Conservation (phyloP, 192 early-diverging fungal species). For the Umbelopsis vinacea region DNA sequence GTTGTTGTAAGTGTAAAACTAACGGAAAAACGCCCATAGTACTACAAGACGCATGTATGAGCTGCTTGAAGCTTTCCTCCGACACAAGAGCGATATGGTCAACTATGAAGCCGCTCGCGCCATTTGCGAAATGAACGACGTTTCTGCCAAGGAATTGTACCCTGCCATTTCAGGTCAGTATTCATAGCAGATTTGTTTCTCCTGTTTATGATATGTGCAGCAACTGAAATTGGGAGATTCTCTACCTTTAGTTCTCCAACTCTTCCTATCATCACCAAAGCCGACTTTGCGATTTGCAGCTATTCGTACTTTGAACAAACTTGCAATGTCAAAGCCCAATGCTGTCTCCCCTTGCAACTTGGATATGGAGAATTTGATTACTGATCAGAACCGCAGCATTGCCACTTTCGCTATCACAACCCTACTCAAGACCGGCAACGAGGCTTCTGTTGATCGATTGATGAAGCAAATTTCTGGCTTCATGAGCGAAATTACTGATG, state of each 20-base stretch:
- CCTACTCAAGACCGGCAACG: constrained; percentile 97
- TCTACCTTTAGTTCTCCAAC: constrained; percentile 72
- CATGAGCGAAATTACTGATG: constrained; percentile 98
- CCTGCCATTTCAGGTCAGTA: constrained; percentile 84
- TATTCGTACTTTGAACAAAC: constrained; percentile 93
- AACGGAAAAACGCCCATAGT: constrained; percentile 26
- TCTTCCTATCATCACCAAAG: constrained; percentile 93
- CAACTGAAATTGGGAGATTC: not conserved
- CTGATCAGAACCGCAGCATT: constrained; percentile 94
- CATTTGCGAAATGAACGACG: constrained; percentile 89
- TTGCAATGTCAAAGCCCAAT: constrained; percentile 88
- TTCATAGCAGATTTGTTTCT: not conserved
- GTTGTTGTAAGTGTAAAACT: not conserved
- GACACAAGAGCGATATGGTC: constrained; percentile 98
- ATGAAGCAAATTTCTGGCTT: constrained; percentile 99
- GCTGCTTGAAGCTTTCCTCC: constrained; percentile 85
- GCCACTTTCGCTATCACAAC: constrained; percentile 99
- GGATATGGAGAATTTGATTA: constrained; percentile 98
- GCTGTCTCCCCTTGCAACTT: constrained; percentile 95
- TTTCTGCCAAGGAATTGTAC: constrained; percentile 84
- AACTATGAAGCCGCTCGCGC: constrained; percentile 96
- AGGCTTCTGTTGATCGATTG: constrained; percentile 94
- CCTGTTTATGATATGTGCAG: not conserved
- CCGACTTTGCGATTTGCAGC: constrained; percentile 94
- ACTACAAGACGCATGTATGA: constrained; percentile 76